A percentile compares a stretch with the other conserved stretches of the same genome.
phyloP scores from a whole-genome alignment of 2,329 filamentous ascomycete genomes.

The Dactylonectria estremocensis region DNA sequence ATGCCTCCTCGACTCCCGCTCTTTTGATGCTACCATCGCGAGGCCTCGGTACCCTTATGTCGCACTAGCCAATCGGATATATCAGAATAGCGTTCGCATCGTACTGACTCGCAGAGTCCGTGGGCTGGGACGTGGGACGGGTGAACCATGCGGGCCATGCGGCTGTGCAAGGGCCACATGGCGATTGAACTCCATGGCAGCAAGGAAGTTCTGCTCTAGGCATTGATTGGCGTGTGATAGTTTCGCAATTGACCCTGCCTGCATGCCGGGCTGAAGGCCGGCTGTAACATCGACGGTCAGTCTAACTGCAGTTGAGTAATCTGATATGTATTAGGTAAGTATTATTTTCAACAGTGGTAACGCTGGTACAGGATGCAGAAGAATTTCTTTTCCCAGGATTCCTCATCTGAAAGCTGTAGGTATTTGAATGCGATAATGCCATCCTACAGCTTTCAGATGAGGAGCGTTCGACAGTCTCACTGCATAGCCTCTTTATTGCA shows the following conservation, averaged over 20 bases:
- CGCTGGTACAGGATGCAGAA: background rate
- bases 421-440: too few relatives aligned
- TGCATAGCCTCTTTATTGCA: too few relatives aligned
- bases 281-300: constrained; percentile 10
- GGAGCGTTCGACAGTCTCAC: too few relatives aligned
- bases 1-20: background rate
- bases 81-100: background rate
- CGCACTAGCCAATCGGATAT: background rate
- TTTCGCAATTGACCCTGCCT: background rate
- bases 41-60: background rate
- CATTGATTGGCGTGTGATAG: too few relatives aligned
- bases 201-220: background rate
- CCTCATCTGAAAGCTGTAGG: too few relatives aligned
- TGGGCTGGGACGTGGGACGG: background rate
- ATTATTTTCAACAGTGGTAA: background rate
- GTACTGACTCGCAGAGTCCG: background rate
- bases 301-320: background rate
- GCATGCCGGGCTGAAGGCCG: background rate
- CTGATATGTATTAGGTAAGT: background rate
- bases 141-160: too few relatives aligned
- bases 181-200: background rate
- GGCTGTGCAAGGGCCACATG: background rate
- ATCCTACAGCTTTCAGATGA: too few relatives aligned
- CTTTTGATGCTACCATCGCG: too few relatives aligned
- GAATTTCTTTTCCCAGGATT: too few relatives aligned